Percentiles rank a stretch among this genome's conserved stretches.
phyloP scores from a whole-genome alignment of 1,284 basidiomycete species.

The Limonomyces culmigenus region DNA sequence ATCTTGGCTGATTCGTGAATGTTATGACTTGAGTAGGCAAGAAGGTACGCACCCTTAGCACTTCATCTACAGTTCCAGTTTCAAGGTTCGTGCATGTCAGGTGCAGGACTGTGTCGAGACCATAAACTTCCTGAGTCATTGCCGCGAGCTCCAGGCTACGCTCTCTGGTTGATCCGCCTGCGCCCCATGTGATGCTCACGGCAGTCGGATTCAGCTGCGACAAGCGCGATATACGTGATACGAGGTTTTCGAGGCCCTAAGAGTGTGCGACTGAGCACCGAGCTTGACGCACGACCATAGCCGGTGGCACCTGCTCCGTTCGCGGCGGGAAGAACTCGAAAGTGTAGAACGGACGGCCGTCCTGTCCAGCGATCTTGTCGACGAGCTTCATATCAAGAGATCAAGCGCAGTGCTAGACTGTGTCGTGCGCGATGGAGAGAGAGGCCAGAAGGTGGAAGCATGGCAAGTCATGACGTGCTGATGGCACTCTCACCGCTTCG shows the following conservation, averaged over 20 bases:
- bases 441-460: too few species aligned
- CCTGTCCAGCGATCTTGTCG: slow-evolving; percentile 37
- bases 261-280: too few species aligned
- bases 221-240: slow-evolving; percentile 66
- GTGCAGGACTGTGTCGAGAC: slow-evolving; percentile 79
- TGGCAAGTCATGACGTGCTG: too few species aligned
- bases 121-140: slow-evolving; percentile 52
- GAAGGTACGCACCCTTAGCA: slow-evolving; percentile 44
- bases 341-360: slow-evolving; percentile 55
- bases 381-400: slow-evolving; percentile 56
- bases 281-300: slow-evolving; percentile 8
- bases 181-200: slow-evolving; percentile 90
- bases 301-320: slow-evolving; percentile 54
- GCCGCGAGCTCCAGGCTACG: slow-evolving; percentile 76
- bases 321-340: slow-evolving; percentile 95
- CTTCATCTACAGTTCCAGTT: slow-evolving; percentile 73
- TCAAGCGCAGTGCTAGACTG: too few species aligned
- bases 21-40: background rate
- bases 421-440: too few species aligned
- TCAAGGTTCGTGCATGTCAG: slow-evolving; percentile 97
- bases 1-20: slow-evolving; percentile 24
- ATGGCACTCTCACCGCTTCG: too few species aligned
- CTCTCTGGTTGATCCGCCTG: slow-evolving; percentile 86
- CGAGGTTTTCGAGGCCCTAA: slow-evolving; percentile 75
- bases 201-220: slow-evolving; percentile 56